Percentiles rank a stretch among this genome's conserved stretches.
phyloP scores from a whole-genome alignment of 768 basidiomycete species.

The Phlebiopsis flavidoalba region DNA sequence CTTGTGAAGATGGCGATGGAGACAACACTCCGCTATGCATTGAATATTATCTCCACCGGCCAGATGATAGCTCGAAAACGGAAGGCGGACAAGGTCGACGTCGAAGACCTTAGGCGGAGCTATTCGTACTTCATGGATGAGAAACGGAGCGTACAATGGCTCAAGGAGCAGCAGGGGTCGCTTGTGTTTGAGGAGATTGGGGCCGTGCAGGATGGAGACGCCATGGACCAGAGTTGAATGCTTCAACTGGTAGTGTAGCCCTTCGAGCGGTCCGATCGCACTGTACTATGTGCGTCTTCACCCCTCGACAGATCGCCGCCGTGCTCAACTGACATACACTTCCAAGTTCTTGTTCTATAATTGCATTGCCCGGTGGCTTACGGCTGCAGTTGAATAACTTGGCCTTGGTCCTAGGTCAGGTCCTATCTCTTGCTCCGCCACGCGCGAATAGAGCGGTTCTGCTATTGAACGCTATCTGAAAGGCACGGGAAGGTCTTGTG shows the following conservation, averaged over 20 bases:
- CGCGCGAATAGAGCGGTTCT: slow-evolving; percentile 1
- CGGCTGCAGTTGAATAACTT: not conserved
- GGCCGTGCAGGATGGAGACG: slow-evolving; percentile 20
- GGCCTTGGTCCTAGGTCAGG: not conserved
- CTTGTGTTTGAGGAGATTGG: slow-evolving; percentile 72
- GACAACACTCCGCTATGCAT: slow-evolving; percentile 84
- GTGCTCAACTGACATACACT: slow-evolving; percentile 1
- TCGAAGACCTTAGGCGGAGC: slow-evolving; percentile 77
- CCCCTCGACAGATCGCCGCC: not conserved
- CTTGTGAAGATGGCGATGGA: slow-evolving; percentile 84
- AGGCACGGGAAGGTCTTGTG: not conserved
- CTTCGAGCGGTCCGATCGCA: not conserved
- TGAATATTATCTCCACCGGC: slow-evolving; percentile 93
- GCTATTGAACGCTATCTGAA: not conserved
- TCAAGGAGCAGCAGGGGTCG: slow-evolving; percentile 76
- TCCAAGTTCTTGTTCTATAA: slow-evolving; percentile 3
- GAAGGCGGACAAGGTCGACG: slow-evolving; percentile 74
- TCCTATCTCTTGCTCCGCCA: not conserved
- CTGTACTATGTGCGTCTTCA: slow-evolving; percentile 8
- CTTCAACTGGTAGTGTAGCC: not conserved
- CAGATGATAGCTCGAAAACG: slow-evolving; percentile 82
- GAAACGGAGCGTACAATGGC: slow-evolving; percentile 86
- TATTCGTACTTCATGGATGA: slow-evolving; percentile 94
- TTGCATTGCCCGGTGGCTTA: not conserved
- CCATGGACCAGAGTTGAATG: slow-evolving; percentile 32